Conservation (phyloP, 2,329 filamentous ascomycete genomes). For the Dendryphion nanum region DNA sequence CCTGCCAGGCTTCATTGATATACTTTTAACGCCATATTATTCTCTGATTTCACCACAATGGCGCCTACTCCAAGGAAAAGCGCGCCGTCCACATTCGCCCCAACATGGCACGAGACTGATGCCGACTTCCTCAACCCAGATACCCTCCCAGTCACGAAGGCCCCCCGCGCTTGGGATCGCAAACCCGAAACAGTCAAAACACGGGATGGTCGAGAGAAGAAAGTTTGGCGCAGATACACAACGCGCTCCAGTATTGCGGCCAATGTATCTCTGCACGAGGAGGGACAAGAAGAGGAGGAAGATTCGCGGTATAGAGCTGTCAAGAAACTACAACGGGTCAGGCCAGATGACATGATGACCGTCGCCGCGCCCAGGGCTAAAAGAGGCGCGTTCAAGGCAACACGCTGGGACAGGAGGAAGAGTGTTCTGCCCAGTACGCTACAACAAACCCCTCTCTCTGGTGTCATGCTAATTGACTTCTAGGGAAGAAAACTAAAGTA, state of each 20-base stretch:
- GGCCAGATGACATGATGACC: slow-evolving; percentile 30
- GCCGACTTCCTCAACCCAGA: slow-evolving; percentile 41
- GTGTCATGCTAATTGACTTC: too few species aligned
- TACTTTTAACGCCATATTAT: too few species aligned
- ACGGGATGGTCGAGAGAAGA: slow-evolving; percentile 39
- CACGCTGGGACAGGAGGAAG: slow-evolving; percentile 37
- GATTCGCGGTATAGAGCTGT: slow-evolving; percentile 42
- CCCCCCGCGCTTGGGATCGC: slow-evolving; percentile 51
- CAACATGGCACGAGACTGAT: slow-evolving; percentile 44
- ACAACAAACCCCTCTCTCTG: not conserved
- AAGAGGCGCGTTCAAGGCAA: slow-evolving; percentile 33
- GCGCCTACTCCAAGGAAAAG: slow-evolving; percentile 30
- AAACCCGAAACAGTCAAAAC: slow-evolving; percentile 42
- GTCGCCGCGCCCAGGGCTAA: slow-evolving; percentile 17
- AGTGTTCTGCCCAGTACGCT: slow-evolving; percentile 35
- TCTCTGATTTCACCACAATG: slow-evolving; percentile 26
- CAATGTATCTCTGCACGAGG: slow-evolving; percentile 11
- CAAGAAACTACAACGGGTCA: slow-evolving; percentile 45
- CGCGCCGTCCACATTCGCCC: slow-evolving; percentile 28
- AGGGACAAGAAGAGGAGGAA: slow-evolving; percentile 18
- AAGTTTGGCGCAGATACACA: slow-evolving; percentile 48
- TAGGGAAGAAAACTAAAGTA: slow-evolving; percentile 3
- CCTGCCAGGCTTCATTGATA: too few species aligned
- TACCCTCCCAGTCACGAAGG: slow-evolving; percentile 41
- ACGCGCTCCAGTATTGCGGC: slow-evolving; percentile 26